Base-by-base conservation (phyloP, 2,329 filamentous ascomycete genomes). In the Fusarium sp. region DNA sequence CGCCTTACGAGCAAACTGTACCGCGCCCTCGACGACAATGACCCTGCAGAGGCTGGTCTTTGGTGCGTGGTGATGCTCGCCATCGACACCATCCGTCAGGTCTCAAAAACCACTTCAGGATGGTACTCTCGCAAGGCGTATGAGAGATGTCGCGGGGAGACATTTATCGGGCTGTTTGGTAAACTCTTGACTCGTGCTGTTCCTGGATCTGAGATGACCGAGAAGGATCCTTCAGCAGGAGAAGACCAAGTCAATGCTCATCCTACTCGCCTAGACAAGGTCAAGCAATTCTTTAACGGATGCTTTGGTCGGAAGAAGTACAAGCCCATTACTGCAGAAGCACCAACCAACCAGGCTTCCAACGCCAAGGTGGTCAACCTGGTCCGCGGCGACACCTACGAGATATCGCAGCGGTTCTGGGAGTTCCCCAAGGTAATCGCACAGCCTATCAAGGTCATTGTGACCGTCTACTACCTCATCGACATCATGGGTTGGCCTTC, bases 311-410 rank as follows among this genome's bases (percentile, higher is more conserved):
- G 68, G 15, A 74, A 72, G 5, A 79, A 77, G 45, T 60, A 65
- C 11, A 78, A 63, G 33, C 4, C 54, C 4, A 10, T 58, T 2
- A 10, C n/a, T 1, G 50, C 47, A 4, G 30, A 60, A 4, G 15
- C 45, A 0, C 64, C 90, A 4, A 82, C 80, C 45, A 79, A 79
- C 65, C 89, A 93, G 3, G 94, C 95, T 0, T 95, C 94, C 0
- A 96, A 95, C 83, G 95, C 95, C 9, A 97, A 97, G 79, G 97
- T 98, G 61, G 88, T 98, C 70, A 98, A 97, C 77, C 83, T 98
- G 3, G 93, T 97, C 86, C 91, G 94, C 58, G 91, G 89, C 68
- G 94, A 97, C 80, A 94, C 93, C 0, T 97, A 96, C 79, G 93
- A 95, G 79, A 90, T 96, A 43, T 90, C 94, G 4, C 94, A 96